A percentile compares a stretch with the other conserved stretches of the same genome.
Evolutionary conservation across 371 early-diverging fungal genomes (phyloP).

Genomic region (Mortierella sp.): DNA sequence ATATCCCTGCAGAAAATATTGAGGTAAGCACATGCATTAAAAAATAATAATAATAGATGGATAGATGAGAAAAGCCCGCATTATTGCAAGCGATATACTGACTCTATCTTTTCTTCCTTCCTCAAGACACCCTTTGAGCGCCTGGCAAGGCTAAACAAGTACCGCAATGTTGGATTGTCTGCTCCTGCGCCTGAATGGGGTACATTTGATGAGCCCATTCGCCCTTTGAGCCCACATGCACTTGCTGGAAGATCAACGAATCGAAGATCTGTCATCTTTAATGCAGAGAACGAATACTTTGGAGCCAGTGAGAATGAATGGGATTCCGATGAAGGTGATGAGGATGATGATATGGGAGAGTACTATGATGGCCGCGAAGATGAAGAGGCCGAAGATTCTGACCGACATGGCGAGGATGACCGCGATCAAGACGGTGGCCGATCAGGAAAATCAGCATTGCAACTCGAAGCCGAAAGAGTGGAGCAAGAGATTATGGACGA

Average conservation of each 20-base stretch:
- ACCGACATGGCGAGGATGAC: constrained; percentile 21
- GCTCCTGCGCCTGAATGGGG: constrained; percentile 60
- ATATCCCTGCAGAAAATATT: constrained; percentile 96
- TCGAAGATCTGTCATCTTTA: constrained; percentile 50
- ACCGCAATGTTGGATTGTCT: constrained; percentile 82
- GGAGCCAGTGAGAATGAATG: constrained; percentile 58
- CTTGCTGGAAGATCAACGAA: constrained; percentile 28
- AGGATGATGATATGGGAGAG: constrained; percentile 40
- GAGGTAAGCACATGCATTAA: constrained; percentile 69
- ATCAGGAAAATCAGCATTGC: constrained; percentile 28
- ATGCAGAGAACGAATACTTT: constrained; percentile 41
- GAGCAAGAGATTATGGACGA: constrained; percentile 53
- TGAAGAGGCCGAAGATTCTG: constrained; percentile 35
- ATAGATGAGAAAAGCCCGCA: constrained; percentile 38
- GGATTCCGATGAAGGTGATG: constrained; percentile 48
- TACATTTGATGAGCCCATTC: constrained; percentile 51
- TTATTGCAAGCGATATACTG: not conserved
- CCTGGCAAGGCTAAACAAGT: constrained; percentile 89
- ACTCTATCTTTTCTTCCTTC: not conserved
- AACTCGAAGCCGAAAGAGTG: constrained; percentile 44
- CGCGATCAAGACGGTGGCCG: constrained; percentile 12
- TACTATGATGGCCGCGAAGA: constrained; percentile 56
- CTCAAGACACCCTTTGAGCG: constrained; percentile 89
- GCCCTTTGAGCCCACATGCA: constrained; percentile 29
- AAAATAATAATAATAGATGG: constrained; percentile 42